These are phyloP conservation scores for Fusarium verrucosum DNA, from an alignment of 2,329 filamentous ascomycete genomes.

Conservation along the genomic window DNA sequence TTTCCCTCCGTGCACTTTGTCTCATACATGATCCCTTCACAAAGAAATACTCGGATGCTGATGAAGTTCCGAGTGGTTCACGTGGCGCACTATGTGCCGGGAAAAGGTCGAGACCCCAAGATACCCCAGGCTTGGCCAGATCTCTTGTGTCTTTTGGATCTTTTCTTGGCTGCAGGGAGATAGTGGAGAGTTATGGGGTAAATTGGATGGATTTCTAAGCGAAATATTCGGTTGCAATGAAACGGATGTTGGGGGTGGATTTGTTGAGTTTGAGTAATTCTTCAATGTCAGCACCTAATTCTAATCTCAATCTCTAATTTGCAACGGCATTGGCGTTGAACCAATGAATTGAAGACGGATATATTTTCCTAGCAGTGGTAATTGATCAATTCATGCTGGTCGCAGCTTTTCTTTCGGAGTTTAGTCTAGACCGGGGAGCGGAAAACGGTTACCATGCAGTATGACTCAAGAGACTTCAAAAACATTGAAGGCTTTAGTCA, in stretches of 20 bases:
- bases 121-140: neutral
- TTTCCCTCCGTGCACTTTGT: neutral
- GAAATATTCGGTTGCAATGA: neutral
- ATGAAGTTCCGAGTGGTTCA: slow-evolving; percentile 24
- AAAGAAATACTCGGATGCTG: slow-evolving; percentile 9
- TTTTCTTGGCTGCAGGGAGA: neutral
- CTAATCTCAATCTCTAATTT: neutral
- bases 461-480: neutral
- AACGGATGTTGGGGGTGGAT: neutral
- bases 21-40: neutral
- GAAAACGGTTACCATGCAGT: neutral
- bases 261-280: neutral
- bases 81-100: slow-evolving; percentile 1
- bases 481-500: neutral
- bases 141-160: neutral
- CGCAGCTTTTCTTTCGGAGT: neutral
- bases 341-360: neutral
- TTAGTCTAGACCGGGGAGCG: accelerated
- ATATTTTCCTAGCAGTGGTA: no score
- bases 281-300: neutral
- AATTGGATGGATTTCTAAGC: neutral
- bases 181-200: neutral
- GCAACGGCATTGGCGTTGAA: neutral
- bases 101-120: neutral
- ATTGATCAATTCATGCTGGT: neutral